Percentiles rank a stretch among this genome's conserved stretches.
Conservation (phyloP, 768 basidiomycete species). For the Tephrocybe sp. region DNA sequence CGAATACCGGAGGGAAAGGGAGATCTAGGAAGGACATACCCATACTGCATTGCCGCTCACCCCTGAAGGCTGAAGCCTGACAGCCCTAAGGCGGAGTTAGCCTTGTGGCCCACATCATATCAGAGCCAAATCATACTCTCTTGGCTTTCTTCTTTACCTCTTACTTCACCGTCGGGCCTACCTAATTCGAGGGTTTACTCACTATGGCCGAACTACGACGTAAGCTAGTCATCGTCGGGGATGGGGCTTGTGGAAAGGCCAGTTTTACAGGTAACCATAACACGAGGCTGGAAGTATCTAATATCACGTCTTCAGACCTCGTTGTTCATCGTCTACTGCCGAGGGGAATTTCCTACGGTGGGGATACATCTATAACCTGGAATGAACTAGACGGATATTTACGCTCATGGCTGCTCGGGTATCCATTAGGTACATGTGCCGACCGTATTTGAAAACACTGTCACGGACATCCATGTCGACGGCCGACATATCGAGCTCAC, state of each 20-base stretch:
- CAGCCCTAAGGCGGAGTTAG: too few relatives aligned
- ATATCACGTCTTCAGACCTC: constrained; percentile 2
- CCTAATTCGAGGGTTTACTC: background rate
- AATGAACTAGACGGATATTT: background rate
- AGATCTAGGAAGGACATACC: too few relatives aligned
- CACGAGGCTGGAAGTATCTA: background rate
- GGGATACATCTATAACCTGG: background rate
- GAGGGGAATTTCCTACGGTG: constrained; percentile 9
- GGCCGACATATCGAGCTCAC: constrained; percentile 97
- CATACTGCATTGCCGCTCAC: too few relatives aligned
- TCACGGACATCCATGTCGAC: constrained; percentile 97
- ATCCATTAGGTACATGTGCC: constrained; percentile 87
- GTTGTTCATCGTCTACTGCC: constrained; percentile 7
- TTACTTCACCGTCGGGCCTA: background rate
- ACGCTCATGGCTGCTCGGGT: constrained; percentile 1
- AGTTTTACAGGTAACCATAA: background rate
- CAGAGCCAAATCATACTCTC: background rate
- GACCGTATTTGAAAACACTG: constrained; percentile 99
- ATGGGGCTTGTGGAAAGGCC: constrained; percentile 96
- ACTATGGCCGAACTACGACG: constrained; percentile 93
- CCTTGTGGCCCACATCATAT: too few relatives aligned
- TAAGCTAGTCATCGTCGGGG: constrained; percentile 98
- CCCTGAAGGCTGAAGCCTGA: too few relatives aligned
- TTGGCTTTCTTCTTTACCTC: background rate
- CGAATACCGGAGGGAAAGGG: too few relatives aligned